Evolutionary conservation across 2,329 filamentous ascomycete genomes (phyloP), one percentile per base, ranked within the genome.

Genomic region (Exophiala oligosperma): DNA sequence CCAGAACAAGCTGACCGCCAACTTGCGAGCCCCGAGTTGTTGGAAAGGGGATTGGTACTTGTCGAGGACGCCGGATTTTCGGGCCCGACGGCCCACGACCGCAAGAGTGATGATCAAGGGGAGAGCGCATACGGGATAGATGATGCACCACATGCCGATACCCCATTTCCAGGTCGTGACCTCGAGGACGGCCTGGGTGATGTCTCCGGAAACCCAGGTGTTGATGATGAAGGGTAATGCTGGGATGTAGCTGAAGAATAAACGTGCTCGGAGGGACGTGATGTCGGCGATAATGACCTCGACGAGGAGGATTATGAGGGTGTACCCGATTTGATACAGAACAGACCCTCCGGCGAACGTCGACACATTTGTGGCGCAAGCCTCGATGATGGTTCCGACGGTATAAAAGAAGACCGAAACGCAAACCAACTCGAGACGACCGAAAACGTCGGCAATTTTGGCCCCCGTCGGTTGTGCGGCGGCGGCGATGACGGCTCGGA

Each of bases 161-260:
- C 84, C 85, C 83, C 84, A 87, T 57, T 78, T 72, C 85, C 85
- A 88, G 1, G 74, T 79, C 0, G 81, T 81, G 1, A 67, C 68
- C 0, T 56, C 64, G 21, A 86, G 66, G 0, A 86, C 81, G 0
- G 80, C 76, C 0, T 70, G 67, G 0, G 81, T 79, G 50, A 88
- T 72, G 60, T 83, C 79, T 21, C 84, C 85, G 60, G 81, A 82
- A 12, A 87, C 77, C 84, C 84, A 88, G 0, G 84, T 84, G 66
- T 87, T 87, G 69, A 84, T 75, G 46, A 86, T 67, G 65, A 84
- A 86, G 0, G 84, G 84, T 2, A 79, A 68, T 0, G 81, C 81
- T 0, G 84, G 84, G n/a, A 88, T 73, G 66, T 86, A 88, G 49
- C 82, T 85, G 74, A 87, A 88, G 64, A 88, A 75, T 7, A 88